Evolutionary conservation across 192 early-diverging fungal genomes (phyloP).

Genomic region (Linnemannia elongata): DNA sequence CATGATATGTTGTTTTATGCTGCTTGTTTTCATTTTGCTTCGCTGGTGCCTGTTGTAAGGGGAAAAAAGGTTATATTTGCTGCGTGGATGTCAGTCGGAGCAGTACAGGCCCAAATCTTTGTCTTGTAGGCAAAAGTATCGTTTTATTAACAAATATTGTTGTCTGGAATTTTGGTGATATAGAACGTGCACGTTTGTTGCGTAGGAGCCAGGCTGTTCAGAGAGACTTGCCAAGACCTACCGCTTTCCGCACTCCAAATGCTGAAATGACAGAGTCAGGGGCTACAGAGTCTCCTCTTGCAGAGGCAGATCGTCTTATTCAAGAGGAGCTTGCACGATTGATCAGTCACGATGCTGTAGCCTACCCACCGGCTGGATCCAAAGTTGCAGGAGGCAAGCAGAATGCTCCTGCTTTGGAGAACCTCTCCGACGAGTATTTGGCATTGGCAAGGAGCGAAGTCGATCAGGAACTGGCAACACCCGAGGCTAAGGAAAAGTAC

Average conservation of each 20-base stretch:
- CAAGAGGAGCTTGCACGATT: slow-evolving; percentile 79
- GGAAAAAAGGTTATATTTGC: too few relatives aligned
- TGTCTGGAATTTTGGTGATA: not conserved
- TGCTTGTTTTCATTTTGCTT: not conserved
- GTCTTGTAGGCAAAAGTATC: not conserved
- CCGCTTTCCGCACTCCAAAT: slow-evolving; percentile 26
- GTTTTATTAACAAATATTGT: not conserved
- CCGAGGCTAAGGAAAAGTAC: slow-evolving; percentile 54
- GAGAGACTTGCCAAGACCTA: slow-evolving; percentile 82
- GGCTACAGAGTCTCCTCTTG: slow-evolving; percentile 22
- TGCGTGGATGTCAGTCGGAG: too few relatives aligned
- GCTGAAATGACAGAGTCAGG: slow-evolving; percentile 25
- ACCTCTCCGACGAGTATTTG: slow-evolving; percentile 73
- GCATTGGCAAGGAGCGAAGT: slow-evolving; percentile 62
- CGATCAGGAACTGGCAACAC: slow-evolving; percentile 52
- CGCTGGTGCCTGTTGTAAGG: too few relatives aligned
- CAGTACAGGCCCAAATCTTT: not conserved
- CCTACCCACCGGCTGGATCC: slow-evolving; percentile 78
- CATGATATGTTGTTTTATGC: not conserved
- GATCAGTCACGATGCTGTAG: slow-evolving; percentile 77
- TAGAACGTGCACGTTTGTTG: slow-evolving; percentile 63
- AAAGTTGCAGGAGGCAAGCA: slow-evolving; percentile 59
- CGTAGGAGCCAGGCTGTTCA: slow-evolving; percentile 85
- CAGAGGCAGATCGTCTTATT: slow-evolving; percentile 71
- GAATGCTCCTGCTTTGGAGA: slow-evolving; percentile 46